phyloP scores from a whole-genome alignment of 345 rosid genomes.

The Stellera chamaejasme region DNA sequence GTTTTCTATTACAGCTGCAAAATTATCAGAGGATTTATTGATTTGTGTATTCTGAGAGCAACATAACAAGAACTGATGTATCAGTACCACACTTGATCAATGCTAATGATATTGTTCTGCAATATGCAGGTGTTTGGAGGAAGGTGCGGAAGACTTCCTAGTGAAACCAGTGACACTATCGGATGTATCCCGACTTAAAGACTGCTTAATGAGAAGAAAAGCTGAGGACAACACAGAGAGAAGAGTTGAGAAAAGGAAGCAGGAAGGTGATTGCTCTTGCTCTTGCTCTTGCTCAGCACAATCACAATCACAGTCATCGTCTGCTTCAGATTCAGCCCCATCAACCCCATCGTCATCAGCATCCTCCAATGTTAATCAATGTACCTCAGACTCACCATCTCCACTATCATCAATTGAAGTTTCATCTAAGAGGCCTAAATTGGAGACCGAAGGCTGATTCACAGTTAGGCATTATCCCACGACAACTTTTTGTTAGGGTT shows the following conservation, averaged over 20 bases:
- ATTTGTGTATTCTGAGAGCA: too few species aligned
- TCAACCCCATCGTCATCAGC: neutral
- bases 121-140: conserved; percentile 65
- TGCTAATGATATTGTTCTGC: too few species aligned
- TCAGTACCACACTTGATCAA: too few species aligned
- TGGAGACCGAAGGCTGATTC: conserved; percentile 1
- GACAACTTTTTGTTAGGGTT: neutral
- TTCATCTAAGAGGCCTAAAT: conserved; percentile 20
- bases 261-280: conserved; percentile 6
- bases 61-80: too few species aligned
- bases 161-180: conserved; percentile 76
- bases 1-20: too few species aligned
- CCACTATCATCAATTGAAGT: conserved; percentile 2
- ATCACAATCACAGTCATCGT: neutral
- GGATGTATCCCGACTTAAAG: conserved; percentile 60
- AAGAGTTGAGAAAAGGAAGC: conserved; percentile 32
- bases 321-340: neutral
- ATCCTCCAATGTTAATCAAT: neutral
- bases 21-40: too few species aligned
- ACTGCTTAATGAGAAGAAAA: conserved; percentile 41
- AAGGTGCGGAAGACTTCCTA: conserved; percentile 87
- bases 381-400: conserved; percentile 3
- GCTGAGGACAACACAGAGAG: conserved; percentile 19
- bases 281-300: neutral
- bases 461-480: too few species aligned